A percentile compares a stretch with the other conserved stretches of the same genome.
Evolutionary conservation across 352 stramenopile genomes (phyloP).

Genomic region (Globisporangium perplexum): DNA sequence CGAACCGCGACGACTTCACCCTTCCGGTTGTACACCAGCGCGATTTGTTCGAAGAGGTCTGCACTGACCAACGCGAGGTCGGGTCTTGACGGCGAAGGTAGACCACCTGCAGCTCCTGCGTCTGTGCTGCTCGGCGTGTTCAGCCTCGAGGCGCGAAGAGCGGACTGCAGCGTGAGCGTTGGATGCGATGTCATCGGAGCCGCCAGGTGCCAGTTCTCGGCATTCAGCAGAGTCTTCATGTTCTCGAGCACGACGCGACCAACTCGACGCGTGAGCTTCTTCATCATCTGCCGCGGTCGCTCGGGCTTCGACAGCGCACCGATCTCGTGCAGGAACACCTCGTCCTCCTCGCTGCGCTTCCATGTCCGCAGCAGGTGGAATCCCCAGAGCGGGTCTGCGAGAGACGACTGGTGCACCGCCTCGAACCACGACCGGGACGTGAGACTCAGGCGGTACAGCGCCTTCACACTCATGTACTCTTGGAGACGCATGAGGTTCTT

Average conservation of each 20-base stretch:
- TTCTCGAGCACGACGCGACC: slow-evolving; percentile 38
- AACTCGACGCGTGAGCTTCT: slow-evolving; percentile 43
- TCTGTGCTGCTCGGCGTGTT: background rate
- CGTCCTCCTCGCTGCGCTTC: slow-evolving; percentile 27
- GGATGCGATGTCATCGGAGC: slow-evolving; percentile 18
- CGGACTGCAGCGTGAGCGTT: slow-evolving; percentile 11
- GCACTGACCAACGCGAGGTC: slow-evolving; percentile 3
- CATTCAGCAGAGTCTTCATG: slow-evolving; percentile 38
- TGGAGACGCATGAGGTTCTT: slow-evolving; percentile 39
- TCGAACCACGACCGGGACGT: slow-evolving; percentile 39
- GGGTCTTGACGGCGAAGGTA: background rate
- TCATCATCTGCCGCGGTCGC: slow-evolving; percentile 36
- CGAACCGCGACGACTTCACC: slow-evolving; percentile 50
- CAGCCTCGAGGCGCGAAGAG: slow-evolving; percentile 6
- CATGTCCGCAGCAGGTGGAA: slow-evolving; percentile 40
- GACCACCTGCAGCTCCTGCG: background rate
- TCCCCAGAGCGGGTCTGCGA: slow-evolving; percentile 40
- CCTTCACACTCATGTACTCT: slow-evolving; percentile 34
- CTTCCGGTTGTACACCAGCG: slow-evolving; percentile 30
- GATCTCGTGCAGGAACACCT: slow-evolving; percentile 30
- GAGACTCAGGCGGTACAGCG: slow-evolving; percentile 41
- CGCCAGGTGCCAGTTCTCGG: slow-evolving; percentile 54
- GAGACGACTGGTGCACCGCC: slow-evolving; percentile 31
- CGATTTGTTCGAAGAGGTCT: slow-evolving; percentile 50
- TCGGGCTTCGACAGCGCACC: slow-evolving; percentile 35